Evolutionary conservation across 768 basidiomycete genomes (phyloP), one percentile per base, ranked within the genome.

Genomic region (Tulasnella sp.): DNA sequence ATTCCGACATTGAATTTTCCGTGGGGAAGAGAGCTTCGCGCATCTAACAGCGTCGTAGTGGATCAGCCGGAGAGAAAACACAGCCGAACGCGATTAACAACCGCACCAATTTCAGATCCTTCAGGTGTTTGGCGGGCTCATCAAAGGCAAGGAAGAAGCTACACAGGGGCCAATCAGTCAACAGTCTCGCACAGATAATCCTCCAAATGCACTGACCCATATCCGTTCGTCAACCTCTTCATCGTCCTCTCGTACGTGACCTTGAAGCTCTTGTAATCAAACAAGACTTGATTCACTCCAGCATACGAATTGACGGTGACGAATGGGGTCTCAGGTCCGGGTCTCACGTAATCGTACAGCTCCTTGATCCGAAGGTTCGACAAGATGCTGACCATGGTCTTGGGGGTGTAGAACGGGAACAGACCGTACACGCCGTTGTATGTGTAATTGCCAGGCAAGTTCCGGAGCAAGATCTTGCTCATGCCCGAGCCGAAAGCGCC

Each of bases 341-440:
- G 90, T 26, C 86, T 81, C n/a, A 78, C 79, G 86, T 90, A 90
- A 14, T 78, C 80, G 76, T 92, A 92, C 75, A 86, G 82, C 2
- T 79, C 74, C 47, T 80, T 81, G 8, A 81, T 69, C 11, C 77
- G 75, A 66, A 78, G 78, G 64, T 81, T 77, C 62, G 72, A 72
- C 73, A 90, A 76, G 63, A 78, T 77, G 2, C 79, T 74, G 74
- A 83, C 77, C 83, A 88, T 84, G 72, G 75, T 79, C 19, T 77
- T 77, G 37, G 92, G 91, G 4, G 85, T 86, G 76, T 90, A 77
- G 84, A 95, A 90, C 11, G 93, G 92, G 84, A 94, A 94, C 77
- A 90, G 88, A 1, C 87, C 90, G 76, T 91, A 91, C 2, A 84
- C 83, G 12, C 88, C 89, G 17, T 85, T 83, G 29, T 83, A 80